Percentiles rank a stretch among this genome's conserved stretches.
Conservation (phyloP, 257 asterid species). For the Linaria vulgaris region DNA sequence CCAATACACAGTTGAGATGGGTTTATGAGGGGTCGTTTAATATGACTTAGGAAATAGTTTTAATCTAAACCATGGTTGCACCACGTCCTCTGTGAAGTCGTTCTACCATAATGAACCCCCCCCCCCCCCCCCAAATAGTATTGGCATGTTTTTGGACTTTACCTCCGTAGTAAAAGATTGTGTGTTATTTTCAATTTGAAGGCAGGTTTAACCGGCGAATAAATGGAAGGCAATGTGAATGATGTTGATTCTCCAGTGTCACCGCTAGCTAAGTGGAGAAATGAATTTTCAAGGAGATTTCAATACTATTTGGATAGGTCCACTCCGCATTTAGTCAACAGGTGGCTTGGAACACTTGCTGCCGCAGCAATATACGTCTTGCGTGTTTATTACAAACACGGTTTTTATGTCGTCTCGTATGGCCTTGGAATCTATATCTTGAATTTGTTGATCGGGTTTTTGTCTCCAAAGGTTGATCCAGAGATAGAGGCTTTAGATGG, state of each 20-base stretch:
- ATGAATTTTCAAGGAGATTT: constrained; percentile 46
- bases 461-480: constrained; percentile 66
- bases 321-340: constrained; percentile 43
- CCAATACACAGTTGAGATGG: no score
- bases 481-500: constrained; percentile 59
- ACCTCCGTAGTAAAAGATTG: no score
- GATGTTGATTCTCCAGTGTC: constrained; percentile 32
- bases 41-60: no score
- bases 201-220: background rate
- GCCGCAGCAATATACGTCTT: constrained; percentile 52
- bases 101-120: no score
- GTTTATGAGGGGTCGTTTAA: no score
- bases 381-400: constrained; percentile 47
- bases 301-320: constrained; percentile 53
- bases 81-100: no score
- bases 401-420: constrained; percentile 57
- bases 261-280: constrained; percentile 52
- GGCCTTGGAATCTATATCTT: constrained; percentile 57
- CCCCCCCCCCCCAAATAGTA: no score
- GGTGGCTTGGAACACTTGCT: constrained; percentile 63
- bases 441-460: constrained; percentile 62
- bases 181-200: background rate
- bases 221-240: constrained; percentile 45
- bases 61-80: no score
- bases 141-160: no score